phyloP scores from a whole-genome alignment of 306 rosid species.

The Pyrus pyrifolia region DNA sequence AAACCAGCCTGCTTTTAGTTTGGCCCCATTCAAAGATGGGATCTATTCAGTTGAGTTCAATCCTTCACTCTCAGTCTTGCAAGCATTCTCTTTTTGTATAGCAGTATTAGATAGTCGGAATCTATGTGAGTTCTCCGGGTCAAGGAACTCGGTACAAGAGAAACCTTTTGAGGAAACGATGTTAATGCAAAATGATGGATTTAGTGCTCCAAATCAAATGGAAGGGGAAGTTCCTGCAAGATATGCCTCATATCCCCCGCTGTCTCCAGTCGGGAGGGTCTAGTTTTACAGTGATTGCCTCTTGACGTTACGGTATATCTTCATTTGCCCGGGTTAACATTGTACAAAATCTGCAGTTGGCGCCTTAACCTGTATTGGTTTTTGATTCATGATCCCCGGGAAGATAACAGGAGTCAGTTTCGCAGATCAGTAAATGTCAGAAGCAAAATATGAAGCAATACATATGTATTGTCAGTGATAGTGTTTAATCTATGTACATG shows the following conservation, averaged over 20 bases:
- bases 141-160: constrained; percentile 39
- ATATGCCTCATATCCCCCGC: constrained; percentile 40
- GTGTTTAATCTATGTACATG: constrained; percentile 34
- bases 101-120: constrained; percentile 67
- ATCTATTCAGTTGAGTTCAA: constrained; percentile 71
- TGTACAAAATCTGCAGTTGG: constrained; percentile 5
- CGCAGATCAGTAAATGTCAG: constrained; percentile 4
- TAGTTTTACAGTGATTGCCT: constrained; percentile 5
- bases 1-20: constrained; percentile 40
- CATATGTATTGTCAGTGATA: constrained; percentile 19
- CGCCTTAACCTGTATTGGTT: not conserved
- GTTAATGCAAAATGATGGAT: constrained; percentile 33
- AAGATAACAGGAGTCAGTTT: not conserved
- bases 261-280: constrained; percentile 50
- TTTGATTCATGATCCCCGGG: not conserved
- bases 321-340: not conserved
- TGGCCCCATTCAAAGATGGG: constrained; percentile 58
- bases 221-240: constrained; percentile 34
- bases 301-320: constrained; percentile 1
- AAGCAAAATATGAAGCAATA: constrained; percentile 23
- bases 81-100: constrained; percentile 86
- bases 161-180: constrained; percentile 25
- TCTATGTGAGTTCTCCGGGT: constrained; percentile 37
- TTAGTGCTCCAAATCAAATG: constrained; percentile 13
- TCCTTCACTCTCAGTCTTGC: constrained; percentile 63